phyloP scores from a whole-genome alignment of 1,139 yeast genomes.

The Eremothecium sinecaudum region DNA sequence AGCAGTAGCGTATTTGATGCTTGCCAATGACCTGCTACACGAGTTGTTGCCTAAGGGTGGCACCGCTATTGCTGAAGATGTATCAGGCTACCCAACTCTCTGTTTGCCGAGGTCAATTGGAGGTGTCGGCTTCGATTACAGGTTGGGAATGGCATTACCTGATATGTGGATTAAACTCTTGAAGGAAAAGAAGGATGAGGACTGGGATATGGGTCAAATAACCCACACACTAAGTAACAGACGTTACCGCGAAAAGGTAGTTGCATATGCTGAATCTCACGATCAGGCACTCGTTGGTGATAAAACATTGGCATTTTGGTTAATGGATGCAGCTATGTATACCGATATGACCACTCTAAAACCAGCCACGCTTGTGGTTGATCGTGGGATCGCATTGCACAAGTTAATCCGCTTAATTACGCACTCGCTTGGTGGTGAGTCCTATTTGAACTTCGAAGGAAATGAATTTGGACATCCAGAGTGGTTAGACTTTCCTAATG shows the following conservation, averaged over 20 bases:
- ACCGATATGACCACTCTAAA: conserved; percentile 81
- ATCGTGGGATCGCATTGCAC: conserved; percentile 84
- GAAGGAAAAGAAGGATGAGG: conserved; percentile 76
- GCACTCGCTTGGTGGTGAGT: conserved; percentile 89
- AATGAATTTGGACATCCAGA: conserved; percentile 99
- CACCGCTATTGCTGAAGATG: conserved; percentile 90
- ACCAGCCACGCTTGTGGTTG: conserved; percentile 66
- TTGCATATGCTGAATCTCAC: conserved; percentile 90
- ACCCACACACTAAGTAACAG: conserved; percentile 79
- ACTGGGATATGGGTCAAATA: conserved; percentile 82
- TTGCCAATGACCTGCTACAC: conserved; percentile 70
- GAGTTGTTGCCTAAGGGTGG: conserved; percentile 46
- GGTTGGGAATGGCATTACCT: conserved; percentile 95
- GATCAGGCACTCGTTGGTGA: conserved; percentile 98
- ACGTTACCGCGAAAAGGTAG: conserved; percentile 80
- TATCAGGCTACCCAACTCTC: conserved; percentile 92
- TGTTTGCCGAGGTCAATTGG: conserved; percentile 67
- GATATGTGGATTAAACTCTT: conserved; percentile 97
- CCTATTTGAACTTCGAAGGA: conserved; percentile 91
- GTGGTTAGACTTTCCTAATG: conserved; percentile 96
- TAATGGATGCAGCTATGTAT: conserved; percentile 98
- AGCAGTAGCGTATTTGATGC: conserved; percentile 75
- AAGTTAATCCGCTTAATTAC: conserved; percentile 82
- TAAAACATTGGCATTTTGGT: conserved; percentile 93
- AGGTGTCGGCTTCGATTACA: conserved; percentile 88